Base-by-base conservation (phyloP, 2,329 filamentous ascomycete genomes). In the Elsinoe perseae region DNA sequence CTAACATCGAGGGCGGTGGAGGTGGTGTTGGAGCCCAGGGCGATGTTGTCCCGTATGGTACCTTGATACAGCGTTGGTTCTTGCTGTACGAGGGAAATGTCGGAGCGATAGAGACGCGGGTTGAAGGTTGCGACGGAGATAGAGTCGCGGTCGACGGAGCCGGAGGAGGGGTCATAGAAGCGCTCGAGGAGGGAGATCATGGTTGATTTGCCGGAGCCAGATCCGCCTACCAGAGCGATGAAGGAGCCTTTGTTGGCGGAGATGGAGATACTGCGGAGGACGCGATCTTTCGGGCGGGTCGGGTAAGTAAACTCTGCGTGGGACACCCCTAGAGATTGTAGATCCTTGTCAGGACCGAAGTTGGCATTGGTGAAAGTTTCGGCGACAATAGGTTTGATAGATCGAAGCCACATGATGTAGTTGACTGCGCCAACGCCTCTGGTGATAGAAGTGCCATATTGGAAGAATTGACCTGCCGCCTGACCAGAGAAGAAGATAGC, bases 201-300 rank as follows among this genome's bases (percentile, higher is more conserved):
- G n/a, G 82, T 88, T 0, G 83, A 85, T 72, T 91, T 88, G 28
- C 85, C 85, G 57, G 83, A 86, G 1, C 85, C 85, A 1, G 81
- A 85, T 0, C 84, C 78, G 2, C 85, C 85, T 4, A 89, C 85
- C 1, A 88, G 74, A 1, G 84, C 85, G 0, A 80, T 83, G 64
- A 87, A 87, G 65, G 87, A 82, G 3, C 85, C 85, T 61, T 82
- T 83, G 61, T 82, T 74, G 54, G 70, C 68, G 10, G 32, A 36
- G 30, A 50, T 14, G 30, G 23, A 21, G 21, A 46, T 30, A 16
- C 34, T 20, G 28, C 30, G 43, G 21, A 56, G 28, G 20, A 56
- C 53, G 0, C 57, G 61, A 34, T 73, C 73, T 1, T 74, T 68
- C 0, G 77, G 76, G 0, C 78, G 75, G 1, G 77, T 75, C 0